Percentiles rank a stretch among this genome's conserved stretches.
Conservation (phyloP, 2,329 filamentous ascomycete genomes). For the Knufia petricola region DNA sequence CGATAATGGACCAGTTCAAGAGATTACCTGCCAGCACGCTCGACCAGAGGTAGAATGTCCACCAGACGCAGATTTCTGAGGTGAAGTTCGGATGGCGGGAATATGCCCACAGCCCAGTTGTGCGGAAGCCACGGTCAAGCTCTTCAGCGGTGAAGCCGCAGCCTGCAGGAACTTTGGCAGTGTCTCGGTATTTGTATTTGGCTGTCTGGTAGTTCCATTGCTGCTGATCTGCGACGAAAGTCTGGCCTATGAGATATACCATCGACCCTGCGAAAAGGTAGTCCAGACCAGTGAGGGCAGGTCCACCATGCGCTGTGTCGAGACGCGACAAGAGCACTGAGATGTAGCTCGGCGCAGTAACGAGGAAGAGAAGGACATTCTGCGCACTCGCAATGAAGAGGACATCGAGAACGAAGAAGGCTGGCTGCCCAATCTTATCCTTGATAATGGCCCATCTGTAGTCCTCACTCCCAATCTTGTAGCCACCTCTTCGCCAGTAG, state of each 20-base stretch:
- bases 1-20: constrained; percentile 70
- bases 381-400: constrained; percentile 82
- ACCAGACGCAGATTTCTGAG: constrained; percentile 85
- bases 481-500: constrained; percentile 93
- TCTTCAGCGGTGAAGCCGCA: constrained; percentile 58
- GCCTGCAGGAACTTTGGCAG: constrained; percentile 56
- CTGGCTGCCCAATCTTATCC: constrained; percentile 48
- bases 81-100: constrained; percentile 92
- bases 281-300: constrained; percentile 47
- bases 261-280: constrained; percentile 46
- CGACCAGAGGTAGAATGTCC: constrained; percentile 78
- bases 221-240: constrained; percentile 81
- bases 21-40: constrained; percentile 61
- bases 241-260: constrained; percentile 50
- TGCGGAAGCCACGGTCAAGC: constrained; percentile 81
- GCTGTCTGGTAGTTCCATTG: constrained; percentile 85
- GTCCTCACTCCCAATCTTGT: constrained; percentile 79
- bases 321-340: constrained; percentile 64
- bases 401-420: constrained; percentile 79
- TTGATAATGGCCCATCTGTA: constrained; percentile 83
- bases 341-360: constrained; percentile 75
- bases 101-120: constrained; percentile 74
- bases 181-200: constrained; percentile 64
- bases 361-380: constrained; percentile 66
- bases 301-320: constrained; percentile 38